These are phyloP conservation scores for Phaeolepiota aurea DNA, from an alignment of 768 basidiomycete genomes.

Conservation along the genomic window DNA sequence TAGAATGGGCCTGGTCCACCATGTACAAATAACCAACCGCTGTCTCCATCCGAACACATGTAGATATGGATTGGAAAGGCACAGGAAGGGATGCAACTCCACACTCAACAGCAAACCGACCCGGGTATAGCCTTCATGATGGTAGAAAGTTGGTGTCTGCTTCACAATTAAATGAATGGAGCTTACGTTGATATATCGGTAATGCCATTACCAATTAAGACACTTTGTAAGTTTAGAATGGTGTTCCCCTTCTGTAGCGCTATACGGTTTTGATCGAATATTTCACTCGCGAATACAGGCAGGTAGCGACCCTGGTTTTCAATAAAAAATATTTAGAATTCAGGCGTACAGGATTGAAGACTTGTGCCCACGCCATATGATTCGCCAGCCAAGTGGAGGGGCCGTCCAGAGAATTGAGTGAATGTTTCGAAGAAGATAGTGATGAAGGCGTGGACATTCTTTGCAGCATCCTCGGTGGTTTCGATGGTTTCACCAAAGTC, in stretches of 20 bases:
- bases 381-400: constrained; percentile 71
- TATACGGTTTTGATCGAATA: constrained; percentile 62
- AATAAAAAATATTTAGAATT: no score
- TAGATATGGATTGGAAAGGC: constrained; percentile 44
- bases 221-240: constrained; percentile 59
- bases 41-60: constrained; percentile 54
- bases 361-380: constrained; percentile 54
- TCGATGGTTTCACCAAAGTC: constrained; percentile 61
- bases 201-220: constrained; percentile 60
- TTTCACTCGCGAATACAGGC: constrained; percentile 69
- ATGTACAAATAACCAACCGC: constrained; percentile 29
- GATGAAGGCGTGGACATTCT: constrained; percentile 68
- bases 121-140: constrained; percentile 26
- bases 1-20: not conserved
- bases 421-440: constrained; percentile 78
- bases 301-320: constrained; percentile 54
- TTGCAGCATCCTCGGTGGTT: constrained; percentile 76
- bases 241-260: constrained; percentile 38
- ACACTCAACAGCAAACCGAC: constrained; percentile 55
- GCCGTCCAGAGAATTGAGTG: constrained; percentile 56
- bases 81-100: constrained; percentile 44
- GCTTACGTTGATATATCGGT: constrained; percentile 37
- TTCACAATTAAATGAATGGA: not conserved
- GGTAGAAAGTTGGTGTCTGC: not conserved
- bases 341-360: no score